Evolutionary conservation across 164 flowering plant genomes (phyloP), one percentile per base, ranked within the genome.

Genomic region (Sextonia rubra): DNA sequence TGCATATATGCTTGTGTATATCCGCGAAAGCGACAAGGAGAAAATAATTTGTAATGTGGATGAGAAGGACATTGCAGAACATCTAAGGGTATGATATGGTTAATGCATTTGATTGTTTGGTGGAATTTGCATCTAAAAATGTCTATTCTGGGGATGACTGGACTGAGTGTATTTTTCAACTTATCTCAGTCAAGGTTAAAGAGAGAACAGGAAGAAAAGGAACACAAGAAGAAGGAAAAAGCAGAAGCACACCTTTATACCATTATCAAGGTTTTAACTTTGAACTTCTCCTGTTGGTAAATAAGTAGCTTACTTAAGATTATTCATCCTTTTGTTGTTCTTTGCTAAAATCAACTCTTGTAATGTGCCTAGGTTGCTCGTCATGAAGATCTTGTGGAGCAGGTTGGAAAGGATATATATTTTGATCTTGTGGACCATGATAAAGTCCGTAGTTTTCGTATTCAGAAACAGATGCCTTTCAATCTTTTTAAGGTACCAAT

Each of bases 151-250:
- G 20, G 23, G 52, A 61, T n/a, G 23, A 20, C 20, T 58, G 69
- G 37, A 27, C 75, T 77, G 70, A 68, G 74, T 26, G 7, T 32
- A 25, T 68, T 70, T 47, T 22, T 17, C 12, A 3, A 71, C 44
- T 44, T 20, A 26, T 69, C 74, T 23, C 87, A 93, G 98, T 81
- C 82, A 75, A 85, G 94, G 76, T 80, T 93, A 82, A 93, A 90
- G 84, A 93, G 84, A 82, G 98, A 93, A 78, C 98, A 90, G 79
- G 95, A 93, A 81, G 97, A 91, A 61, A 93, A 93, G 79, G 93
- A 91, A 71, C 90, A 88, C 78, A 93, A 88, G 80, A 89, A 83
- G 82, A 91, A 83, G 84, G 90, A 93, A 72, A 91, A 91, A 78
- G 92, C 92, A 47, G 90, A 93, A 69, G 95, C 97, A 2, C 95